Conservation (phyloP, 2,329 filamentous ascomycete genomes). For the Hypoxylon sp. region DNA sequence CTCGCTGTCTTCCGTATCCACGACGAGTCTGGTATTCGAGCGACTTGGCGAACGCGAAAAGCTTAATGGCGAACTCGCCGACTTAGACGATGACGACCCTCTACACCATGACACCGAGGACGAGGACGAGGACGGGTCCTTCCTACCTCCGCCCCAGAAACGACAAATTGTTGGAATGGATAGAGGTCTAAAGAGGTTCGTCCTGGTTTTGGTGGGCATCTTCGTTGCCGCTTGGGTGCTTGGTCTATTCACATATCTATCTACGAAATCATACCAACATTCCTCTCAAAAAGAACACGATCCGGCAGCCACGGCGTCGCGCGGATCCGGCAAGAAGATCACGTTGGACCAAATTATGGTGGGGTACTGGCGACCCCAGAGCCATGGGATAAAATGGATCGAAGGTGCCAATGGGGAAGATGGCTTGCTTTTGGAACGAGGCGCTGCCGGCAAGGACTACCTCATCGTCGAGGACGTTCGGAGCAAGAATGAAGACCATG, state of each 20-base stretch:
- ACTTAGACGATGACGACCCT: conserved; percentile 61
- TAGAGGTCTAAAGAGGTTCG: conserved; percentile 70
- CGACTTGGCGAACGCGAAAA: conserved; percentile 73
- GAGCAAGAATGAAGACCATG: conserved; percentile 60
- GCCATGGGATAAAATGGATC: conserved; percentile 81
- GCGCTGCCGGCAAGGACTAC: conserved; percentile 74
- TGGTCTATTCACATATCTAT: conserved; percentile 76
- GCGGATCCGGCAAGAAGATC: conserved; percentile 77
- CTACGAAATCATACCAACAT: conserved; percentile 74
- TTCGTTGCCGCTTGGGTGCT: conserved; percentile 77
- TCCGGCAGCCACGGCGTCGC: conserved; percentile 71
- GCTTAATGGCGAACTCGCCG: conserved; percentile 52
- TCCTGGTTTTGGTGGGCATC: conserved; percentile 72
- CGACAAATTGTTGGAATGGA: conserved; percentile 70
- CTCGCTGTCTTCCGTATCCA: conserved; percentile 83
- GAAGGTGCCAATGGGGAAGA: conserved; percentile 81
- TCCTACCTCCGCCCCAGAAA: conserved; percentile 59
- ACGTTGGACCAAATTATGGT: conserved; percentile 77
- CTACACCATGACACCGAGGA: conserved; percentile 59
- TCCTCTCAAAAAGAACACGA: conserved; percentile 74
- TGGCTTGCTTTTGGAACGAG: conserved; percentile 84
- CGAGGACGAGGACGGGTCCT: conserved; percentile 65
- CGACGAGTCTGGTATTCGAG: conserved; percentile 85
- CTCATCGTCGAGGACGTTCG: conserved; percentile 90
- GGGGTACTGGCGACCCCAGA: conserved; percentile 74